phyloP scores from a whole-genome alignment of 768 basidiomycete genomes.

The Kwoniella bestiolae region DNA sequence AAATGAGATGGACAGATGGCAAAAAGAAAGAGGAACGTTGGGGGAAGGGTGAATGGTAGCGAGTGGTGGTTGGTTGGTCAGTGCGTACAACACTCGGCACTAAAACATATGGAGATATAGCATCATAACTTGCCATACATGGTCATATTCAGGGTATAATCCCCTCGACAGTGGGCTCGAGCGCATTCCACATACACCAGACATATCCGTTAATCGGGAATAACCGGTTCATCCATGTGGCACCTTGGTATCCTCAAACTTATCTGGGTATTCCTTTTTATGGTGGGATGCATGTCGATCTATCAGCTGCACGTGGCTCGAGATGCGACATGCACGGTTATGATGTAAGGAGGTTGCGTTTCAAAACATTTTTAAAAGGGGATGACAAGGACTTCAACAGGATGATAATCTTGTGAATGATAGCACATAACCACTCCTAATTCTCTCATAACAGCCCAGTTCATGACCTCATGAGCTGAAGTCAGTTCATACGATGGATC shows the following conservation, averaged over 20 bases:
- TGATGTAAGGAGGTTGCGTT: no score
- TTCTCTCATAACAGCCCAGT: no score
- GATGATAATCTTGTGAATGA: no score
- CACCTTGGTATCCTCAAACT: neutral
- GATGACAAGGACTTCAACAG: no score
- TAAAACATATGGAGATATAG: neutral
- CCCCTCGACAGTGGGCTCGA: neutral
- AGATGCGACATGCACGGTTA: neutral
- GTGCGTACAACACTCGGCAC: neutral
- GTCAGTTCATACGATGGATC: neutral
- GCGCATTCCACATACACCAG: neutral
- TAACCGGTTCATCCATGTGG: conserved; percentile 9
- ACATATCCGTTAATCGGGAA: conserved; percentile 6
- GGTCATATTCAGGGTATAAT: conserved; percentile 1
- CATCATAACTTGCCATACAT: neutral
- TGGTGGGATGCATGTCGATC: neutral
- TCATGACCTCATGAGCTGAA: neutral
- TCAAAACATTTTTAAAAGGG: no score
- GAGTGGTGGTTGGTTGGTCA: conserved; percentile 1
- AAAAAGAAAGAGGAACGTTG: neutral
- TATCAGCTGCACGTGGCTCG: neutral
- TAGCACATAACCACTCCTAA: no score
- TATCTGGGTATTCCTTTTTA: conserved; percentile 3
- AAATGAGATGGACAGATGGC: neutral
- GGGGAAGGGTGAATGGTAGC: neutral